Base-by-base conservation (phyloP, 2,329 filamentous ascomycete genomes). In the Microcera coccophila region DNA sequence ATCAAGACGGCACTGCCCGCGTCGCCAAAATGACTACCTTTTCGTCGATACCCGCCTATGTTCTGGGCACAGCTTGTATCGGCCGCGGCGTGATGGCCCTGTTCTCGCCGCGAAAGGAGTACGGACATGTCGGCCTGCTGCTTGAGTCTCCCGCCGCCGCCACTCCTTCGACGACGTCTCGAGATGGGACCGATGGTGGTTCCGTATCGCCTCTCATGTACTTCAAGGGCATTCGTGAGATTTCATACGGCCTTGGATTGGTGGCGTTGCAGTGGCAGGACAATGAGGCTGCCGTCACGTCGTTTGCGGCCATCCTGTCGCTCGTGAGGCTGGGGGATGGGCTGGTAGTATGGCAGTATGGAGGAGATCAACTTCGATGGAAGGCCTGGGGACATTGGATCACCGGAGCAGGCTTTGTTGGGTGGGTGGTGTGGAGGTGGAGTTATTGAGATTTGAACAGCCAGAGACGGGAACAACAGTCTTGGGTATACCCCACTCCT, bases 151-250 rank as follows among this genome's bases (percentile, higher is more conserved):
- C 14, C 4, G 7, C 22, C 10, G 17, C 11, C 4, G 4, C 24
- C 2, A 14, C 8, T 1, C 4, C 18, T 4, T 4, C 3, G 10
- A 8, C 8, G 8, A 14, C 11, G 4, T 12, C 11, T 1, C 26
- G 3, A 14, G n/a, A 8, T 15, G n/a, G n/a, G n/a, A 14, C 11
- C 4, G 36, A 34, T 20, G 10, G 5, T 0, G 37, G 48, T 3
- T n/a, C 24, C 8, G 22, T 46, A 7, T 67, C 63, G 17, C 59
- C 64, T 2, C 59, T 66, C 15, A 60, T 67, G 46, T 62, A 62
- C 37, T 57, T 65, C 44, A 65, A 67, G 39, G 62, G 61, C 5
- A 50, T 63, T 8, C 60, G 64, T 3, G 64, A 67, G 42, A 33
- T 65, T 3, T 56, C 51, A 2, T 66, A 61, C 37, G 63, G 64